These are phyloP conservation scores for Periconia sp. DNA, from an alignment of 2,329 filamentous ascomycete species.

Conservation along the genomic window DNA sequence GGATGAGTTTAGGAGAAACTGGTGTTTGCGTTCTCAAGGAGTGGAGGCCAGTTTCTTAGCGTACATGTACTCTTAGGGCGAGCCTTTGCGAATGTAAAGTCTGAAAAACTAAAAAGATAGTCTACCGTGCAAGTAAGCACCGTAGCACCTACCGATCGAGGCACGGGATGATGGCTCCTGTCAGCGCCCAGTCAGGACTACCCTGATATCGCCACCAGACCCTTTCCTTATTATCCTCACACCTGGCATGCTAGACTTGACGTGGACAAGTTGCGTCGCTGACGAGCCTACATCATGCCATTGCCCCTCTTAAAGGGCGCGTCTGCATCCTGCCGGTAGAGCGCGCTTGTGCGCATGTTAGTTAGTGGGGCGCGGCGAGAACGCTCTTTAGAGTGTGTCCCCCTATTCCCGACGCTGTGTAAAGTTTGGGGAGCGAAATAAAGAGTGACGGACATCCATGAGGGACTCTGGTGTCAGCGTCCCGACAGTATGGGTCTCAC, in stretches of 20 bases:
- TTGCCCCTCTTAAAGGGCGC: neutral
- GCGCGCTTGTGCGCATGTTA: neutral
- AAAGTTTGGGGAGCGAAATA: neutral
- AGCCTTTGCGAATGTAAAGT: neutral
- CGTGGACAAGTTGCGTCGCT: neutral
- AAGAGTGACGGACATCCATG: neutral
- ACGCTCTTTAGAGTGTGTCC: neutral
- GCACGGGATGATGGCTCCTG: no score
- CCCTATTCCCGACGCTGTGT: neutral
- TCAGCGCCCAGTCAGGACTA: neutral
- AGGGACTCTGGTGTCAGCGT: neutral
- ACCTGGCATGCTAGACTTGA: neutral
- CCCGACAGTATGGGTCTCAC: constrained; percentile 2
- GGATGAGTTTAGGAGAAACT: neutral
- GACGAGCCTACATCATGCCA: neutral
- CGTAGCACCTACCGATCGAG: neutral
- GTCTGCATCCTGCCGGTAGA: neutral
- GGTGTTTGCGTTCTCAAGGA: neutral
- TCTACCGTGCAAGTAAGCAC: neutral
- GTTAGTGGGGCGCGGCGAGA: neutral
- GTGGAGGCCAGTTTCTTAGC: no score
- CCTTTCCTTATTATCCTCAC: neutral
- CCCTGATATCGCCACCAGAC: neutral
- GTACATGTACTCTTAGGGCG: neutral
- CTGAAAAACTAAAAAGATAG: neutral